A percentile compares a stretch with the other conserved stretches of the same genome.
These are phyloP conservation scores for Henckelia pumila DNA, from an alignment of 257 asterid species.

Conservation along the genomic window DNA sequence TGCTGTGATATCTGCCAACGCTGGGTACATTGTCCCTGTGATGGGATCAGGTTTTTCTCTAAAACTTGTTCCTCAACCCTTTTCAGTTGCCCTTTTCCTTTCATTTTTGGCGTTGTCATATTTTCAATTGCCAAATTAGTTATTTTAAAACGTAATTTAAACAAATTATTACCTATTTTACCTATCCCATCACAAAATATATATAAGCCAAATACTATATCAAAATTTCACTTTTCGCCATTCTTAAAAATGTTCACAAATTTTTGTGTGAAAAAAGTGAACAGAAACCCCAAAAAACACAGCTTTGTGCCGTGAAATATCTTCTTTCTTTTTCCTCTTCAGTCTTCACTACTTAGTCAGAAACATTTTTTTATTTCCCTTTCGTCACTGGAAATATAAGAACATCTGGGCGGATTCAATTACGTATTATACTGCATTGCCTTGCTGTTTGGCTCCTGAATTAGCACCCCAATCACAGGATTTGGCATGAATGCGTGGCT, in stretches of 20 bases:
- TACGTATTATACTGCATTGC: no score
- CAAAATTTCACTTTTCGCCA: neutral
- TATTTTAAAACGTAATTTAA: no score
- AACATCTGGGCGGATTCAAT: no score
- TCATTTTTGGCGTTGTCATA: constrained; percentile 3
- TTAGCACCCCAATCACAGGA: no score
- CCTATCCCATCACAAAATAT: neutral
- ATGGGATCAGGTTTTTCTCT: constrained; percentile 75
- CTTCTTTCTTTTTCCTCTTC: no score
- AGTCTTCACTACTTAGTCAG: no score
- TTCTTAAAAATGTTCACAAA: no score
- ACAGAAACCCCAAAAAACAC: neutral
- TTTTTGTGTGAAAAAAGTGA: neutral
- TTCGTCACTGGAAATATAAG: no score
- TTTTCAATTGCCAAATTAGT: no score
- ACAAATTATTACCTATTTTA: neutral
- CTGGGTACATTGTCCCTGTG: constrained; percentile 99
- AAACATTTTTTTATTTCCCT: no score
- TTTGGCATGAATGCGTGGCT: no score
- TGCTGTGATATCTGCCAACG: constrained; percentile 96
- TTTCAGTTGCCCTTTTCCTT: neutral
- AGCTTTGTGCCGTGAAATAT: neutral
- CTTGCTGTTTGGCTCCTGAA: no score
- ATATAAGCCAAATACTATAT: neutral
- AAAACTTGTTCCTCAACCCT: constrained; percentile 15